Base-by-base conservation (phyloP, 2,329 filamentous ascomycete species). In the Curvularia lunata region DNA sequence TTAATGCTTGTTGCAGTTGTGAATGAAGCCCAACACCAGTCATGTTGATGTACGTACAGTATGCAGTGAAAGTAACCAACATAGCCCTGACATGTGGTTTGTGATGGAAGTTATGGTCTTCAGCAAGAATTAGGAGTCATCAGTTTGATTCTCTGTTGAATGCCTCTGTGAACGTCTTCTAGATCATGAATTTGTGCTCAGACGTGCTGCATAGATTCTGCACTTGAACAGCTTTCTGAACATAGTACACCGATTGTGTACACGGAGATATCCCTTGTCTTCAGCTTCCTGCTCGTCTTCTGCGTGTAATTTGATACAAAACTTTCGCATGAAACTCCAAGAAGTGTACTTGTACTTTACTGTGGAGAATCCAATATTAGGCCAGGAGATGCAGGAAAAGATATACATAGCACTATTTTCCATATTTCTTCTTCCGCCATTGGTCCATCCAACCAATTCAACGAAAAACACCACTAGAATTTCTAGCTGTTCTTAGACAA, bases 201-300 rank as follows among this genome's bases (percentile, higher is more conserved):
- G 71, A 75, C 4, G 59, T 61, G 16, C 64, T 65, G 59, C 72
- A 75, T 54, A 75, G 75, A n/a, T 66, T 68, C 46, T 61, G 4
- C 66, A 55, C 73, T 75, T 1, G 52, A 52, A 8, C 28, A 73
- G 74, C 54, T 67, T 66, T 61, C 62, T 23, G 4, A 13, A 30
- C 28, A 41, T 59, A 13, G 60, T 4, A 34, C 32, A 34, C 12
- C 32, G 16, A 34, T 16, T 4, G 28, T 30, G 28, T 9, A 30
- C 8, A 27, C 10, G 3, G 2, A 30, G 28, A 30, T 27, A 27
- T 30, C 4, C 7, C 25, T 3, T 30, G 28, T 30, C 28, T 30
- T 5, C 28, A 30, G 28, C 28, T 30, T 7, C 9, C 6, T 7
- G 6, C 13, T 37, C 16, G 1, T 37, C 2, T 37, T n/a, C 13